A percentile compares a stretch with the other conserved stretches of the same genome.
Evolutionary conservation across 2,329 filamentous ascomycete species (phyloP).

Genomic region (Beauveria sp.): DNA sequence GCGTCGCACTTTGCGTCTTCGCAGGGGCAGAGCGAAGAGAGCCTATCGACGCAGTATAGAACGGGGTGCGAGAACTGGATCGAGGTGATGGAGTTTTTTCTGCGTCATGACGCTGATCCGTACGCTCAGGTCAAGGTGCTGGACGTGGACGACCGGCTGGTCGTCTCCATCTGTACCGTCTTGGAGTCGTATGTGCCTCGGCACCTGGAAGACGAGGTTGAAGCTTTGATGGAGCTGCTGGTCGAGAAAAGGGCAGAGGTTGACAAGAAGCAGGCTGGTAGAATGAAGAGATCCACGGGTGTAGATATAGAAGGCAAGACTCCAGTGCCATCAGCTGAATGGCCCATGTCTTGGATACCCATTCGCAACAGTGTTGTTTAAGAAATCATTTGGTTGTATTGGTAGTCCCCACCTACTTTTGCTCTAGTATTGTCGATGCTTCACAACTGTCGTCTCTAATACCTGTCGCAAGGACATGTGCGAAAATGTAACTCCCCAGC

Average conservation of each 20-base stretch:
- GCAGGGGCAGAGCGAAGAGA: background rate
- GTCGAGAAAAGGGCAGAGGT: background rate
- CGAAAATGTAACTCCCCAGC: too few relatives aligned
- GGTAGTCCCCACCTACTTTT: background rate
- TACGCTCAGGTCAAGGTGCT: background rate
- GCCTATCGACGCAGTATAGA: background rate
- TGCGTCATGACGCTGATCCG: background rate
- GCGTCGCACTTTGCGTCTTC: background rate
- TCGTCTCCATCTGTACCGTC: background rate
- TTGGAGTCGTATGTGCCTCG: background rate
- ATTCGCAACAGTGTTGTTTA: background rate
- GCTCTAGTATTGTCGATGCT: background rate
- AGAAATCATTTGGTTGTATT: background rate
- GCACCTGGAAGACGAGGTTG: background rate
- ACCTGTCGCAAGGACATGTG: background rate
- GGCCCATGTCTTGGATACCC: conserved; percentile 5
- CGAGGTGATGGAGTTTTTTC: background rate
- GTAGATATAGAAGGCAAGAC: background rate
- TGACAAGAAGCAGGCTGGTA: background rate
- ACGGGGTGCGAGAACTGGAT: background rate
- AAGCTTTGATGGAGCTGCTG: background rate
- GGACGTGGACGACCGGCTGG: background rate
- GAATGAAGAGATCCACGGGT: background rate
- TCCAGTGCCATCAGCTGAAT: background rate
- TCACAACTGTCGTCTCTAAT: background rate